Conservation (phyloP, 441 rosid species). For the Gossypium gossypioides region DNA sequence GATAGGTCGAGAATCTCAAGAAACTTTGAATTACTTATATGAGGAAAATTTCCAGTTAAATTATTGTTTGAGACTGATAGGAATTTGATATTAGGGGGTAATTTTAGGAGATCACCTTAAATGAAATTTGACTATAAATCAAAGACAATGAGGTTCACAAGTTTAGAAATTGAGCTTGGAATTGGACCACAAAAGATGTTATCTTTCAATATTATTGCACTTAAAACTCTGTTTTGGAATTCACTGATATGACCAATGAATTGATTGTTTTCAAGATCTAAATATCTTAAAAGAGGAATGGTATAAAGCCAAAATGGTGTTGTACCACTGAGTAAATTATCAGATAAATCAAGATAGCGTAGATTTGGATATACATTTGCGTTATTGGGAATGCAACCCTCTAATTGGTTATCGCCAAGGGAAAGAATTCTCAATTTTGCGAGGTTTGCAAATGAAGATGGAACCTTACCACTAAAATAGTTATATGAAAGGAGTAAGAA, state of each 20-base stretch:
- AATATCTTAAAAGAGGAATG: background rate
- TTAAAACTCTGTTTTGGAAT: background rate
- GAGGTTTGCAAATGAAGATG: slow-evolving; percentile 6
- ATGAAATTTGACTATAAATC: background rate
- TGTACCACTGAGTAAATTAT: background rate
- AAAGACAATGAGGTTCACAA: background rate
- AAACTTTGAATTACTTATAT: background rate
- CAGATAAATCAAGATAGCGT: background rate
- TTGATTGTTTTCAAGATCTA: background rate
- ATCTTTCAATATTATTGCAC: background rate
- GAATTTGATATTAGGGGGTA: background rate
- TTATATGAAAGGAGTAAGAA: background rate
- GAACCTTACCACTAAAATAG: slow-evolving; percentile 1
- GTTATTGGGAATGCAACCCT: background rate
- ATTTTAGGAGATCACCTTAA: background rate
- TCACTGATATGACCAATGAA: background rate
- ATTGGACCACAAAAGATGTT: slow-evolving; percentile 12
- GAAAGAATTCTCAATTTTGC: background rate
- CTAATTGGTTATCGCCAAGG: background rate
- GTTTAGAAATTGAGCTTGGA: background rate
- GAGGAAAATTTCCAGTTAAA: background rate
- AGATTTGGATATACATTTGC: background rate
- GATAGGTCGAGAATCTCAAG: too few species aligned
- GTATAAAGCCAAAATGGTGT: background rate
- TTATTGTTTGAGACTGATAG: background rate